Base-by-base conservation (phyloP, 2,329 filamentous ascomycete species). In the Pezicula radicicola region DNA sequence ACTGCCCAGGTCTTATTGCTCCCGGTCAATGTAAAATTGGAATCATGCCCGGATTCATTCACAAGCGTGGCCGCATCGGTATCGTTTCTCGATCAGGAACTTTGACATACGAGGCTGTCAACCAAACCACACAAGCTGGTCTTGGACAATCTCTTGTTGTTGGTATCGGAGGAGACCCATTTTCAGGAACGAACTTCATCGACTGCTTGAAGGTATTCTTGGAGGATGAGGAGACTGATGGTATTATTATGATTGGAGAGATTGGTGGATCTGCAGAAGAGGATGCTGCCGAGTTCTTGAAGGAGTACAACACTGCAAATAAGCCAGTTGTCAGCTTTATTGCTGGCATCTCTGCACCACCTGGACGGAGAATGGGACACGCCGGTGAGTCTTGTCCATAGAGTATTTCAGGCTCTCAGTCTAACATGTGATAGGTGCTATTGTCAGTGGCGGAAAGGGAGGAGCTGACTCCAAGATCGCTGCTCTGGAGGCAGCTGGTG, bases 221-320 rank as follows among this genome's bases (percentile, higher is more conserved):
- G 66, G 81, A 95, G 73, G 94, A 99, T 73, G 82, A 88, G 72
- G 91, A 96, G 78, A 99, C 94, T 37, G 94, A 99, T 71, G 94
- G 94, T 70, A 97, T 99, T 77, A 97, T 99, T 79, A 97, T 99
- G 94, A 97, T 99, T 72, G 94, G 94, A 70, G 94, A 97, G 80
- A 97, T 99, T 71, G 94, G 94, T 75, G 94, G 94, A 59, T 90
- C 89, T 55, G 94, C 94, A 54, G 94, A 99, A 79, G 94, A 99
- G 79, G 94, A 99, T 67, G 94, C 94, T 37, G 93, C 94, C 66
- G 94, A 97, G 67, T 99, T 95, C 82, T 78, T 97, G 70, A 91
- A 89, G 79, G 80, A 85, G 71, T 84, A 94, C 81, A 97, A 99
- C 83, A 92, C 85, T 55, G 79, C 85, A 72, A 88, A 91, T 69